Conservation (phyloP, 1,284 basidiomycete genomes). For the Acaromyces ingoldii region DNA sequence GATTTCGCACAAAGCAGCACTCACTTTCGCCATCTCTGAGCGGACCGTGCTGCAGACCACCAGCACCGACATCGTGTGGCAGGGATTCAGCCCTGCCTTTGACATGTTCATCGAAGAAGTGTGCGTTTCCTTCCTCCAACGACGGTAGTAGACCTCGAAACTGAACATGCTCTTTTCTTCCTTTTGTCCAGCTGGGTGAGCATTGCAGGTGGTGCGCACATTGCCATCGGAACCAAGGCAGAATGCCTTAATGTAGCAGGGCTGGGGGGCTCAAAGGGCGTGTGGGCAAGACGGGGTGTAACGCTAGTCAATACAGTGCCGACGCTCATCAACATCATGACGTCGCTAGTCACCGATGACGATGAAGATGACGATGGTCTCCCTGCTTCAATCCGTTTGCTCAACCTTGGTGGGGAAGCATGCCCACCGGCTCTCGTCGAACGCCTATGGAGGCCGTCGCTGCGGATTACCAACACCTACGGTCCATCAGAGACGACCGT, state of each 20-base stretch:
- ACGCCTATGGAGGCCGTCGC: neutral
- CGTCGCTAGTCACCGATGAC: neutral
- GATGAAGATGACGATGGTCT: neutral
- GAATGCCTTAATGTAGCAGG: constrained; percentile 8
- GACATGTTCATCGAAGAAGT: constrained; percentile 12
- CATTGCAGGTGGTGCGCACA: constrained; percentile 12
- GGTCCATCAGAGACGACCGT: constrained; percentile 49
- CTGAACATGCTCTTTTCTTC: neutral
- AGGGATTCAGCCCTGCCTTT: constrained; percentile 11
- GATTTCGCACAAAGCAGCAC: constrained; percentile 7
- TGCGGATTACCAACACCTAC: constrained; percentile 43
- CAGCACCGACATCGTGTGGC: constrained; percentile 6
- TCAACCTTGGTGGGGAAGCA: constrained; percentile 13
- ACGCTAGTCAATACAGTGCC: constrained; percentile 13
- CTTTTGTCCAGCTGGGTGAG: constrained; percentile 5
- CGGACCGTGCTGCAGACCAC: neutral
- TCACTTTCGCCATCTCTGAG: constrained; percentile 7
- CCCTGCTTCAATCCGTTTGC: constrained; percentile 4
- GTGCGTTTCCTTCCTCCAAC: neutral
- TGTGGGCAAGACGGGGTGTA: constrained; percentile 10
- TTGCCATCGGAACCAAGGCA: constrained; percentile 5
- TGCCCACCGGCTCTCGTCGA: constrained; percentile 8
- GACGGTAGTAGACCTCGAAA: neutral
- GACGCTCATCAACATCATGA: constrained; percentile 11
- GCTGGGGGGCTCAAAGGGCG: constrained; percentile 4